Base-by-base conservation (phyloP, 169 alveolate genomes). In the Eimeria sp. region DNA sequence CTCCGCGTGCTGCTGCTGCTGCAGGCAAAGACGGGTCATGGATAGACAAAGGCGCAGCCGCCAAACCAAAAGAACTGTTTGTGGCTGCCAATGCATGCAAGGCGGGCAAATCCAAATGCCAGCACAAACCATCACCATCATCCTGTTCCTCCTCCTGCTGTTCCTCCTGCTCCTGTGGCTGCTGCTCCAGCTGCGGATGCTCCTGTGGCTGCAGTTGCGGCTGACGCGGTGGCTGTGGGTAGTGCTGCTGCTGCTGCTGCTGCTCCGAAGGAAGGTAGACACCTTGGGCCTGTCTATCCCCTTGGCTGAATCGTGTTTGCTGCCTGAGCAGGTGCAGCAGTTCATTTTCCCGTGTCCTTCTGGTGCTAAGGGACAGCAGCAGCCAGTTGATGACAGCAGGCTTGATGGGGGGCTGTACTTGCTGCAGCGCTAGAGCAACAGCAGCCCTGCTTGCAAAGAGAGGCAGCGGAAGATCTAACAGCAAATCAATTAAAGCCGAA, bases 361-460 rank as follows among this genome's bases (percentile, higher is more conserved):
- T 49, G 40, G 47, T 78, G 40, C 67, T 13, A 16, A 78, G 89
- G 16, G 89, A 78, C 40, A 78, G 61, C 70, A 78, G 63, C 63
- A 78, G 89, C 89, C 89, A 78, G 45, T 43, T 20, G 13, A 78
- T 20, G 25, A 78, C 89, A 22, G 89, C 89, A 45, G 89, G 89
- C 65, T 34, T 34, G 27, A 78, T 43, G 16, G 89, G 89, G 30
- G 89, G 89, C 65, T 49, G 89, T 61, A 78, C 45, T 27, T 78
- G 89, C 89, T 78, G 89, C 89, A 78, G 61, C 40, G 63, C 89
- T 18, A 20, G 45, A 65, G 67, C 67, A 10, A 49, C 89, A 20
- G 89, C 61, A 78, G 61, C 30, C 30, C 51, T 78, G n/a, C 67
- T 13, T 18, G n/a, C 34, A 30, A 78, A 78, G 22, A 49, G 45